These are phyloP conservation scores for Plectosphaerella sp. DNA, from an alignment of 2,329 filamentous ascomycete species.

Conservation along the genomic window DNA sequence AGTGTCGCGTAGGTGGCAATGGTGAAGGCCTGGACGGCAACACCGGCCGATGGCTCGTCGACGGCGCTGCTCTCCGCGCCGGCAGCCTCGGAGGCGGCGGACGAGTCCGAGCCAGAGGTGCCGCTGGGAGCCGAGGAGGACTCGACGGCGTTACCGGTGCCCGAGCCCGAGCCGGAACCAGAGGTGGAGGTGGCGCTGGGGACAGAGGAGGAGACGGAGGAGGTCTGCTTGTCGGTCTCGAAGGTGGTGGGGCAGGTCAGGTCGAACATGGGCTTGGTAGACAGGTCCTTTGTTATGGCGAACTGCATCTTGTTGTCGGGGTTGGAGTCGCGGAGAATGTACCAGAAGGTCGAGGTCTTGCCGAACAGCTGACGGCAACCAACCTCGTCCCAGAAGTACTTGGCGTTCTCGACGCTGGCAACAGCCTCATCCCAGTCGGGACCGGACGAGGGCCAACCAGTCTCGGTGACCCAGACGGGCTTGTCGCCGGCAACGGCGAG, in stretches of 20 bases:
- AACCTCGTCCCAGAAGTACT: constrained; percentile 59
- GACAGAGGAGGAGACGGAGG: constrained; percentile 14
- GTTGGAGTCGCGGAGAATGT: constrained; percentile 57
- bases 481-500: constrained; percentile 42
- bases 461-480: constrained; percentile 60
- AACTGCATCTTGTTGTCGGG: constrained; percentile 55
- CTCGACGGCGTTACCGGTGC: constrained; percentile 5
- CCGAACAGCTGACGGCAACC: constrained; percentile 56
- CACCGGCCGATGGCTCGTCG: constrained; percentile 5
- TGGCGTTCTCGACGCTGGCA: constrained; percentile 52
- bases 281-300: constrained; percentile 49
- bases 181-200: constrained; percentile 10
- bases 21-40: constrained; percentile 7
- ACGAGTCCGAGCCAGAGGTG: constrained; percentile 9
- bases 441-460: constrained; percentile 59
- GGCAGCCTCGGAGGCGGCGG: constrained; percentile 4
- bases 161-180: constrained; percentile 6
- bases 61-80: constrained; percentile 1
- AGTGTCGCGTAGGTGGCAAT: constrained; percentile 8
- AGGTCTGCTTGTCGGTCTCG: constrained; percentile 23
- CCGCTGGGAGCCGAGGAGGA: constrained; percentile 1
- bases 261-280: constrained; percentile 46
- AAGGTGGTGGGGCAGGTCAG: constrained; percentile 46
- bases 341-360: constrained; percentile 56
- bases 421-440: constrained; percentile 48